These are phyloP conservation scores for Magnusiomyces ingens DNA, from an alignment of 1,139 yeast species.

Conservation along the genomic window DNA sequence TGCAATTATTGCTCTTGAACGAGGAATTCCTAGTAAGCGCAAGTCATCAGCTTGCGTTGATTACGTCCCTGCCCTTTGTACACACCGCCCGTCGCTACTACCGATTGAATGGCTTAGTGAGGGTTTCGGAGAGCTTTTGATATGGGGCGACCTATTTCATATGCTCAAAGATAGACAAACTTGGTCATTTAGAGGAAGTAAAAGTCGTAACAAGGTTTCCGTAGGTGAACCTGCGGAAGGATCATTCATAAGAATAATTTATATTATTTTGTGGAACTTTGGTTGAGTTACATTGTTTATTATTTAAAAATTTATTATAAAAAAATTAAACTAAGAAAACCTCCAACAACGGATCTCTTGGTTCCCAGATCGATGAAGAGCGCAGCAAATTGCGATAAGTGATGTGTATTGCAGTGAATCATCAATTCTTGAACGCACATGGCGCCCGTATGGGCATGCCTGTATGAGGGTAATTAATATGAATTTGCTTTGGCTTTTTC, in stretches of 20 bases:
- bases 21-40: slow-evolving; percentile 37
- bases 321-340: slow-evolving; percentile 3
- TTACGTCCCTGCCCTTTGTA: slow-evolving; percentile 41
- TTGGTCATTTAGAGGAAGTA: slow-evolving; percentile 40
- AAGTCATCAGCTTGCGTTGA: slow-evolving; percentile 40
- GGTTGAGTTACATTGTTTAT: slow-evolving; percentile 5
- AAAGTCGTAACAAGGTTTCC: slow-evolving; percentile 35
- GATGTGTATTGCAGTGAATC: no score
- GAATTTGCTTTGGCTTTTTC: no score
- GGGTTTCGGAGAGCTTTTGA: slow-evolving; percentile 30
- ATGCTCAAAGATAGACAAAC: slow-evolving; percentile 34
- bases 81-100: slow-evolving; percentile 42
- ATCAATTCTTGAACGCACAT: no score
- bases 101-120: slow-evolving; percentile 41
- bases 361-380: no score
- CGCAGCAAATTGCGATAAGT: no score
- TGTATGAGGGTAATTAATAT: no score
- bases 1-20: slow-evolving; percentile 39
- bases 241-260: slow-evolving; percentile 5
- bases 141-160: slow-evolving; percentile 31
- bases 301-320: neutral
- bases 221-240: slow-evolving; percentile 9
- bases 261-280: slow-evolving; percentile 1
- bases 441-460: no score
- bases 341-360: neutral